Evolutionary conservation across 1,139 yeast genomes (phyloP).

Genomic region (Pichia sp.): DNA sequence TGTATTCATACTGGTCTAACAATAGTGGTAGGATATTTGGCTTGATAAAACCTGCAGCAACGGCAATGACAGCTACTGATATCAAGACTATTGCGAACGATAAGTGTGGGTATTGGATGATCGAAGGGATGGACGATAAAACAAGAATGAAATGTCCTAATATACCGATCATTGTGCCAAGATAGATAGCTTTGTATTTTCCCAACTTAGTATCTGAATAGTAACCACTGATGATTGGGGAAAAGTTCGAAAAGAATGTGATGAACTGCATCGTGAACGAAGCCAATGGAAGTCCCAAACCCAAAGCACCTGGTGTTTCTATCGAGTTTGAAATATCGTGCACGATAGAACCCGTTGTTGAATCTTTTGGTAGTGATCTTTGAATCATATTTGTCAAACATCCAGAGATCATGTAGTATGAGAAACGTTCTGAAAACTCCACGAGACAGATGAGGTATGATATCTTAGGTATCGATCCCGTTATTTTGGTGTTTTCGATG

Average conservation of each 20-base stretch:
- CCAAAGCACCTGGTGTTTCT: conserved; percentile 44
- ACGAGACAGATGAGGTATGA: conserved; percentile 41
- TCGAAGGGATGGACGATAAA: conserved; percentile 41
- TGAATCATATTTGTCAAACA: conserved; percentile 44
- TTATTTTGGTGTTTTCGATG: conserved; percentile 15
- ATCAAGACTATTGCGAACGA: conserved; percentile 38
- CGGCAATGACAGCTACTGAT: conserved; percentile 40
- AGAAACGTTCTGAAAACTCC: conserved; percentile 48
- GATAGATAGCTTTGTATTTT: conserved; percentile 42
- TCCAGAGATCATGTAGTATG: conserved; percentile 44
- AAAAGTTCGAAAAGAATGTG: conserved; percentile 42
- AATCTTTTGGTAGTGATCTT: conserved; percentile 48
- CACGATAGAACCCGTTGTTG: conserved; percentile 34
- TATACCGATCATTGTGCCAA: conserved; percentile 42
- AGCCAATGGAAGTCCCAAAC: conserved; percentile 40
- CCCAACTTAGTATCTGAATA: conserved; percentile 44
- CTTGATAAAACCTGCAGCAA: conserved; percentile 50
- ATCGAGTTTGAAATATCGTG: conserved; percentile 37
- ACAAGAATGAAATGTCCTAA: conserved; percentile 41
- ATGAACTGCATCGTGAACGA: conserved; percentile 41
- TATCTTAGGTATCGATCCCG: conserved; percentile 42
- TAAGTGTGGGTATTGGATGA: conserved; percentile 35
- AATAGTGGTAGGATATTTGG: conserved; percentile 52
- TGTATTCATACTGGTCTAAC: conserved; percentile 52
- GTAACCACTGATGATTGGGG: conserved; percentile 46